Conservation (phyloP, 2,329 filamentous ascomycete species). For the Claviceps fusiformis region DNA sequence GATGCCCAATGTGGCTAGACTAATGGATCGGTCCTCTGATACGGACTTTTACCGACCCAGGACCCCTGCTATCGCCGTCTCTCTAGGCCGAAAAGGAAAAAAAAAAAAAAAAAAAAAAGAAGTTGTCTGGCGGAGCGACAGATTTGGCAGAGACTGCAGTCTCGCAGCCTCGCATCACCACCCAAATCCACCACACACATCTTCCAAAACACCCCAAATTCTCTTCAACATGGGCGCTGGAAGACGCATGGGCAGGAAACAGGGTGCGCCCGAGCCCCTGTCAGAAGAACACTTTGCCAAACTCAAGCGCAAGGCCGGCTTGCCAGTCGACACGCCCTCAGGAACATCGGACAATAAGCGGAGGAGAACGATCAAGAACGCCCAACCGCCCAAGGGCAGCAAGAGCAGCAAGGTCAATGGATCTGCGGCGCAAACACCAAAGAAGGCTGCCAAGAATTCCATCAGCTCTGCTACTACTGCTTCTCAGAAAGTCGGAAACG, state of each 20-base stretch:
- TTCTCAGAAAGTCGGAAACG: constrained; percentile 3
- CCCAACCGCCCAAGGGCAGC: constrained; percentile 12
- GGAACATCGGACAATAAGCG: constrained; percentile 25
- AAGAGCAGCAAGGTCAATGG: constrained; percentile 8
- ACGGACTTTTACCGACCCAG: constrained; percentile 20
- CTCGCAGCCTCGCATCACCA: background rate
- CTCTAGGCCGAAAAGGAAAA: constrained; percentile 13
- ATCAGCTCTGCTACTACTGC: background rate
- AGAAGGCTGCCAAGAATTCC: constrained; percentile 16
- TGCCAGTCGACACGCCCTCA: constrained; percentile 46
- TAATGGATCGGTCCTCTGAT: constrained; percentile 9
- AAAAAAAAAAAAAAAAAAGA: constrained; percentile 25
- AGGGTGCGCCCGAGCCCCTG: constrained; percentile 71
- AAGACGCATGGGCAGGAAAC: constrained; percentile 80
- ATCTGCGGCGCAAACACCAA: constrained; percentile 5
- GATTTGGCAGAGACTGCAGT: background rate
- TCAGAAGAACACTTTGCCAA: constrained; percentile 69
- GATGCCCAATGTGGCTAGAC: background rate
- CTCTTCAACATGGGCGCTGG: constrained; percentile 62
- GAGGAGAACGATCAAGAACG: constrained; percentile 10
- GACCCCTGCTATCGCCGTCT: constrained; percentile 12
- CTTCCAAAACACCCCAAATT: constrained; percentile 3
- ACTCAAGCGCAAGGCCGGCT: constrained; percentile 70
- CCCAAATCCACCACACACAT: background rate
- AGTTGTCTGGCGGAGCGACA: constrained; percentile 22